phyloP scores from a whole-genome alignment of 192 early-diverging fungal genomes.

The Gaertneriomyces sp. region DNA sequence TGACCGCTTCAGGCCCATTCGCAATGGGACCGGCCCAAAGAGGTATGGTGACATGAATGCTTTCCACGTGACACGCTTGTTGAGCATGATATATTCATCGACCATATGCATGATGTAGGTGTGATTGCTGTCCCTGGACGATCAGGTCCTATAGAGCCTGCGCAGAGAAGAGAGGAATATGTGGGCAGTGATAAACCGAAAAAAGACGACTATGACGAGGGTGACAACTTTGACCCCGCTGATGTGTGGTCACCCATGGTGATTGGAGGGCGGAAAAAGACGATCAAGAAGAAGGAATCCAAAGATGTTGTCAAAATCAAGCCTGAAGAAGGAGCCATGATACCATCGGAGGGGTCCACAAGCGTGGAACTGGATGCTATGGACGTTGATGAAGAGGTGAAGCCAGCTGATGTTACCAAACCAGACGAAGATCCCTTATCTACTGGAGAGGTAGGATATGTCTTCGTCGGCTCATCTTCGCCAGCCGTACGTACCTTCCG shows the following conservation, averaged over 20 bases:
- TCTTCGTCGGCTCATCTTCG: no score
- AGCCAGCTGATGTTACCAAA: neutral
- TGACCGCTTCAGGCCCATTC: constrained; percentile 32
- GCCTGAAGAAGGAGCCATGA: neutral
- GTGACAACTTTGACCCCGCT: constrained; percentile 5
- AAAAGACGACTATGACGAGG: constrained; percentile 13
- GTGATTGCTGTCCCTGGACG: constrained; percentile 23
- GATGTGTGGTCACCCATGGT: constrained; percentile 32
- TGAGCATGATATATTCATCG: neutral
- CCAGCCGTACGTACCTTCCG: no score
- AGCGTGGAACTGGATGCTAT: neutral
- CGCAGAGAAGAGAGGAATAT: constrained; percentile 5
- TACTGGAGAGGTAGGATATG: no score
- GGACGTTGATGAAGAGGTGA: neutral
- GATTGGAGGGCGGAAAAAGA: constrained; percentile 3
- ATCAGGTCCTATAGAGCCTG: constrained; percentile 7
- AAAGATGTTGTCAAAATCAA: no score
- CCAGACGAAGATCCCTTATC: neutral
- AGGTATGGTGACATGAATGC: constrained; percentile 4
- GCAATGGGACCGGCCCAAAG: constrained; percentile 28
- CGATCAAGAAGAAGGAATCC: constrained; percentile 1
- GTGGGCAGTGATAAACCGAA: constrained; percentile 5
- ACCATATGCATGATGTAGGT: neutral
- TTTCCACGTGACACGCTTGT: neutral
- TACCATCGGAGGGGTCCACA: no score